Percentiles rank a stretch among this genome's conserved stretches.
These are phyloP conservation scores for Lachancea meyersii DNA, from an alignment of 805 yeast genomes.

Conservation along the genomic window DNA sequence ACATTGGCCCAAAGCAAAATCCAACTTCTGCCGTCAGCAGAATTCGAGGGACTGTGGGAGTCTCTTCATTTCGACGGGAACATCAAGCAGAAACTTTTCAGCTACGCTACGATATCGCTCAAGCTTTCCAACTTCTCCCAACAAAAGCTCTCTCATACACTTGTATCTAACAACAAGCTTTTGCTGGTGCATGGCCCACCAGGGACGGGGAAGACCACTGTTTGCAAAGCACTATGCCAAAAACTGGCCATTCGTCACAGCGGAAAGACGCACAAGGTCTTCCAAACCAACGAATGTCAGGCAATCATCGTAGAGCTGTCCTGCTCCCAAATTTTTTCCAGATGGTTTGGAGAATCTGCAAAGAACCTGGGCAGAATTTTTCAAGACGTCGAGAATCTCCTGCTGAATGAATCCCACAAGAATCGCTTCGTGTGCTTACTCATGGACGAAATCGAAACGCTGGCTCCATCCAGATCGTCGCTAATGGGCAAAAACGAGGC, in stretches of 20 bases:
- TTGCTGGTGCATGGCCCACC: slow-evolving; percentile 40
- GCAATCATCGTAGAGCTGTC: slow-evolving; percentile 38
- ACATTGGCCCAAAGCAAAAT: slow-evolving; percentile 15
- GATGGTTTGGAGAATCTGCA: slow-evolving; percentile 44
- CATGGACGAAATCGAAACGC: slow-evolving; percentile 44
- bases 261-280: background rate
- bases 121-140: slow-evolving; percentile 15
- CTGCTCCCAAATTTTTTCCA: slow-evolving; percentile 39
- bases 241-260: slow-evolving; percentile 32
- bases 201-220: slow-evolving; percentile 43
- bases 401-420: slow-evolving; percentile 14
- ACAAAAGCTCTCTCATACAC: slow-evolving; percentile 5
- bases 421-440: slow-evolving; percentile 31
- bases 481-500: slow-evolving; percentile 36
- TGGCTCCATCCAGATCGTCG: slow-evolving; percentile 37
- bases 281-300: slow-evolving; percentile 7
- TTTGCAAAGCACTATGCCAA: slow-evolving; percentile 38
- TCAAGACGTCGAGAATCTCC: slow-evolving; percentile 28
- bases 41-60: slow-evolving; percentile 34
- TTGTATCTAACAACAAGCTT: slow-evolving; percentile 24
- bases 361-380: slow-evolving; percentile 37
- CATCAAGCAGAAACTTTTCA: slow-evolving; percentile 30
- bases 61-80: slow-evolving; percentile 29
- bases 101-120: slow-evolving; percentile 32
- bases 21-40: slow-evolving; percentile 27